Evolutionary conservation across 257 asterid genomes (phyloP), one percentile per base, ranked within the genome.

Genomic region (Dorcoceras hygrometricum): DNA sequence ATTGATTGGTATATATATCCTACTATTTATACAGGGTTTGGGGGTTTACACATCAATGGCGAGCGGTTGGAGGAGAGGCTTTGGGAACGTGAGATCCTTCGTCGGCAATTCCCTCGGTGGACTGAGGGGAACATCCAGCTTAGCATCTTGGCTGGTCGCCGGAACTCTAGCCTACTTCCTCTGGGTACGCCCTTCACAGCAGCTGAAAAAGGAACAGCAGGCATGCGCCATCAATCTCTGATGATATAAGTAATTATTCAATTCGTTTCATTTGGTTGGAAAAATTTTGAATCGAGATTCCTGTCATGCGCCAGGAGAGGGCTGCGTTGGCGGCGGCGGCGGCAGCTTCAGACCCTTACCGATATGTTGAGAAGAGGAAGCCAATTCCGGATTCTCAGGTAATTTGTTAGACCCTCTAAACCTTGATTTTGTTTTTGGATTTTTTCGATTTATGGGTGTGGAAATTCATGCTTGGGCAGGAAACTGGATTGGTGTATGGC

Each of bases 361-460:
- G 95, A 54, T 85, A 87, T 55, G 74, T 87, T 32, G 97, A 92
- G 74, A 92, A 87, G 78, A 83, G 86, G 31, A 89, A 80, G 69
- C 97, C 96, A 3, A 68, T 87, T 69, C 96, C 96, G 4, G 96
- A 92, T 92, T 93, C 95, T 60, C 98, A 91, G 94, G 97, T 84
- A 27, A 10, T 32, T 8, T 26, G 6, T 8, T 43, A 36, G 34
- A 51, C 26, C 62, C 73, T 23, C 14, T 26, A 31, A 60, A 18
- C 23, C 50, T 70, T 58, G 67, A 46, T 28, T 63, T 34, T 25
- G 67, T 12, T n/a, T n/a, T n/a, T 69, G 57, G 75, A 72, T 61
- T 29, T 58, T n/a, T 28, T 48, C 29, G 29, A 73, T 53, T 66
- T 16, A 67, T 72, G 25, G 23, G 22, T 63, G 4, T 48, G 32